Percentiles rank a stretch among this genome's conserved stretches.
phyloP scores from a whole-genome alignment of 495 filamentous ascomycete species.

The Xylaria longipes region DNA sequence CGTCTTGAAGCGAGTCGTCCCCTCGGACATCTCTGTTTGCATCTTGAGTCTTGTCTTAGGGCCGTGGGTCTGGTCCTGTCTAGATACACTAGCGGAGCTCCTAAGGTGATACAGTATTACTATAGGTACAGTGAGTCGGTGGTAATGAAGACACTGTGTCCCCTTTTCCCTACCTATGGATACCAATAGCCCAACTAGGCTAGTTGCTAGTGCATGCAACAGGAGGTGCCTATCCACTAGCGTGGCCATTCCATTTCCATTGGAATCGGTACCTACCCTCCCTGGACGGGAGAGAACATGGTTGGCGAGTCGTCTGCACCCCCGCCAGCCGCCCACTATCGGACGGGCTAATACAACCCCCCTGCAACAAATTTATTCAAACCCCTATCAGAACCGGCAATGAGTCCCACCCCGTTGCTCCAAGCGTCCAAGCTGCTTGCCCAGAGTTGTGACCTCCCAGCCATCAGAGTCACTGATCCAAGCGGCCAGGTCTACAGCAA shows the following conservation, averaged over 20 bases:
- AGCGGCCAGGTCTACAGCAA: not conserved
- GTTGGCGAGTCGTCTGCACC: constrained; percentile 12
- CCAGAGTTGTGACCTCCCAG: constrained; percentile 13
- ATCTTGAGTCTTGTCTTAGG: constrained; percentile 4
- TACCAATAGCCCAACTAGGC: not conserved
- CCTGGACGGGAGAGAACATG: constrained; percentile 8
- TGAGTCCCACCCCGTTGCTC: constrained; percentile 19
- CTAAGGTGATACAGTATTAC: not conserved
- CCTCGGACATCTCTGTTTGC: not conserved
- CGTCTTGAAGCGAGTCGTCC: constrained; percentile 8
- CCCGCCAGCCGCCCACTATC: constrained; percentile 17
- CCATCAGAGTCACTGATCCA: not conserved
- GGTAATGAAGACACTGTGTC: not conserved
- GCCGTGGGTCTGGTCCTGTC: not conserved
- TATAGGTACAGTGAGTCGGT: not conserved
- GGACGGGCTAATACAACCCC: constrained; percentile 21
- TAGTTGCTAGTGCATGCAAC: not conserved
- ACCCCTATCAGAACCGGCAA: constrained; percentile 27
- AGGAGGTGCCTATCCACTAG: constrained; percentile 1
- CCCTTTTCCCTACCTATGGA: constrained; percentile 3
- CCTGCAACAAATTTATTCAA: constrained; percentile 28
- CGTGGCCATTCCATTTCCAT: not conserved
- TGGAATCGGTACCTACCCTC: not conserved
- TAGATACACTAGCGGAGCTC: not conserved
- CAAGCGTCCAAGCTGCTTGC: constrained; percentile 19